Base-by-base conservation (phyloP, 176 grass and related monocot genomes). In the Avena sativa region DNA sequence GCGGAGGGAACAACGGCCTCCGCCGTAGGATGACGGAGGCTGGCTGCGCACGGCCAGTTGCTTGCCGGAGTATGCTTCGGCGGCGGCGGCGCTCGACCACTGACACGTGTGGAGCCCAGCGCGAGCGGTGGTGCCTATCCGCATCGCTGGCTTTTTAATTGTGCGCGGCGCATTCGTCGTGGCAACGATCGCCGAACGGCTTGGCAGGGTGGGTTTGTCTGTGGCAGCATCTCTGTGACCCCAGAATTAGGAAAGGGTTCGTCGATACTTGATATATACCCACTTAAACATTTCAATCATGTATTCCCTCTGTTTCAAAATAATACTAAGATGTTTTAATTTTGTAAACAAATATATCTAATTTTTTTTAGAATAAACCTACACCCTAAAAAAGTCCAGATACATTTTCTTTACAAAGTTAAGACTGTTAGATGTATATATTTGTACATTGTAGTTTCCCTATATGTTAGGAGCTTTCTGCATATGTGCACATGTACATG, bases 1-100 rank as follows among this genome's bases (percentile, higher is more conserved):
- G 28, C 44, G 30, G 78, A 0, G 25, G 79, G 80, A 55, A 2
- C 49, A 76, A 76, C 74, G 49, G 74, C 74, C 50, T 76, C 74
- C 74, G 74, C 25, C 74, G 74, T 5, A 14, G 74, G 47, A 13
- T 38, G 86, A 79, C 58, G 86, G 55, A 32, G 77, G 26, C 56
- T 47, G 14, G 57, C 20, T 4, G 32, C 20, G 79, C 6, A 30
- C 59, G 60, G 23, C 21, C 19, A 0, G 71, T 88, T 83, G 80
- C 86, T 88, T 81, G 78, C 78, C 71, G 67, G 51, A n/a, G 71
- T 17, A 78, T 63, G 40, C 69, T 81, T 82, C 78, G 71, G 70
- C 68, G 69, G 70, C 68, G 69, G 77, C 72, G 12, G 48, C 32
- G 48, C 58, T 19, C 17, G 48, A 9, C 3, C 48, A 19, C 88